These are phyloP conservation scores for Radiomyces spectabilis DNA, from an alignment of 192 early-diverging fungal species.

Conservation along the genomic window DNA sequence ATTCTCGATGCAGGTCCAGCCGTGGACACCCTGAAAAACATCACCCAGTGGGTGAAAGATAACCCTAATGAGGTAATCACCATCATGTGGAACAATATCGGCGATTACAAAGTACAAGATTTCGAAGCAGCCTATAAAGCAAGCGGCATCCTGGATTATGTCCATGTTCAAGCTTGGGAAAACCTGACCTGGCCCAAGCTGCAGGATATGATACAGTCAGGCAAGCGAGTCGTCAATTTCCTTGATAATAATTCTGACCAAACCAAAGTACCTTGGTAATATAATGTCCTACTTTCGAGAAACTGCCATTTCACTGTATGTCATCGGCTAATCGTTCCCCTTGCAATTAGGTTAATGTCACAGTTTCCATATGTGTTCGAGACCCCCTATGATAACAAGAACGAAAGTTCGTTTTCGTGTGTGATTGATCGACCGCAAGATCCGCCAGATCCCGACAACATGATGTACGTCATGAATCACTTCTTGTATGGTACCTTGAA, in stretches of 20 bases:
- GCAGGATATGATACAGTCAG: constrained; percentile 46
- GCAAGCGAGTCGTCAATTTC: constrained; percentile 62
- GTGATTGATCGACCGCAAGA: constrained; percentile 43
- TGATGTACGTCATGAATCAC: constrained; percentile 72
- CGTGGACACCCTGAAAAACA: constrained; percentile 41
- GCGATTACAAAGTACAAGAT: constrained; percentile 33
- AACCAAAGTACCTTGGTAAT: constrained; percentile 51
- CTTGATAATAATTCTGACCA: constrained; percentile 47
- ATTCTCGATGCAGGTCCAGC: constrained; percentile 55
- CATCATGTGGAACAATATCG: constrained; percentile 68
- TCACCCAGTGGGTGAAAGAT: constrained; percentile 51
- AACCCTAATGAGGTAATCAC: constrained; percentile 72
- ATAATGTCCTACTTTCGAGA: too few relatives aligned
- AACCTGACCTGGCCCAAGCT: constrained; percentile 63
- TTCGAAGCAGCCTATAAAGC: constrained; percentile 45
- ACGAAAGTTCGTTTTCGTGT: constrained; percentile 45
- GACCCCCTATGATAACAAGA: constrained; percentile 54
- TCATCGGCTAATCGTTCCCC: background rate
- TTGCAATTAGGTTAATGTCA: constrained; percentile 40
- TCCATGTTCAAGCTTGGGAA: constrained; percentile 37
- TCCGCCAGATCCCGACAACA: constrained; percentile 11
- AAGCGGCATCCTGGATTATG: constrained; percentile 39
- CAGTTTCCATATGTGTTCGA: constrained; percentile 63
- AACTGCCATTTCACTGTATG: too few relatives aligned
- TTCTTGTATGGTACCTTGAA: constrained; percentile 49